Conservation (phyloP, 75 land plant species). For the Sequoia sempervirens region DNA sequence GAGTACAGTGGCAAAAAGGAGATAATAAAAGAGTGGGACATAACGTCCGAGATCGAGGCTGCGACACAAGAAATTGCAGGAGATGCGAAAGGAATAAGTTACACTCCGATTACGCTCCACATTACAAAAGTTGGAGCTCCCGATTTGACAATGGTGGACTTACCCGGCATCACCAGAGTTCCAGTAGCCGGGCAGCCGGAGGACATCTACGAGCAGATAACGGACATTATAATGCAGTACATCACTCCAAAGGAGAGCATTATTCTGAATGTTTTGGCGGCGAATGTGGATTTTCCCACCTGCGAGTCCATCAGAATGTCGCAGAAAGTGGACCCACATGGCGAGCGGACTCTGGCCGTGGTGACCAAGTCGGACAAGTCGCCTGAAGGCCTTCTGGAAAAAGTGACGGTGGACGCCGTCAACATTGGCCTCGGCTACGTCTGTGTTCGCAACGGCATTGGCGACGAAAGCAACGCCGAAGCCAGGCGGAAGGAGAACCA, state of each 20-base stretch:
- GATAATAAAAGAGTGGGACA: background rate
- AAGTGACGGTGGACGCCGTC: constrained; percentile 53
- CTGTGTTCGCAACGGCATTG: constrained; percentile 54
- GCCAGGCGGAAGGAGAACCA: constrained; percentile 33
- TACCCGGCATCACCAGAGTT: constrained; percentile 69
- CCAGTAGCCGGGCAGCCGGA: constrained; percentile 61
- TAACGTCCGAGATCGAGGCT: constrained; percentile 23
- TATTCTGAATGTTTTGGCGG: constrained; percentile 56
- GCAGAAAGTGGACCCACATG: constrained; percentile 38
- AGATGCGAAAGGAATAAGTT: constrained; percentile 31
- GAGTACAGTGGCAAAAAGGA: constrained; percentile 23
- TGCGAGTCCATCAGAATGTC: constrained; percentile 69
- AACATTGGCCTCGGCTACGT: constrained; percentile 70
- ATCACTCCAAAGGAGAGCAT: constrained; percentile 55
- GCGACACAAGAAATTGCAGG: constrained; percentile 54
- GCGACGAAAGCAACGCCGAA: constrained; percentile 35
- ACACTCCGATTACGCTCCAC: constrained; percentile 38
- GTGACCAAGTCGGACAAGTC: constrained; percentile 45
- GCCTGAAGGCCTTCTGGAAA: constrained; percentile 54
- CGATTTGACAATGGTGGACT: constrained; percentile 64
- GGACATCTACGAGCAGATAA: constrained; percentile 58
- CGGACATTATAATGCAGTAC: constrained; percentile 38
- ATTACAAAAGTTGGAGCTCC: constrained; percentile 42
- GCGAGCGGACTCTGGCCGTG: constrained; percentile 58
- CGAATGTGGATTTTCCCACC: constrained; percentile 61